Evolutionary conservation across 225 moss, liverwort and hornwort genomes (phyloP), one percentile per base, ranked within the genome.

Genomic region (Lunularia cruciata): DNA sequence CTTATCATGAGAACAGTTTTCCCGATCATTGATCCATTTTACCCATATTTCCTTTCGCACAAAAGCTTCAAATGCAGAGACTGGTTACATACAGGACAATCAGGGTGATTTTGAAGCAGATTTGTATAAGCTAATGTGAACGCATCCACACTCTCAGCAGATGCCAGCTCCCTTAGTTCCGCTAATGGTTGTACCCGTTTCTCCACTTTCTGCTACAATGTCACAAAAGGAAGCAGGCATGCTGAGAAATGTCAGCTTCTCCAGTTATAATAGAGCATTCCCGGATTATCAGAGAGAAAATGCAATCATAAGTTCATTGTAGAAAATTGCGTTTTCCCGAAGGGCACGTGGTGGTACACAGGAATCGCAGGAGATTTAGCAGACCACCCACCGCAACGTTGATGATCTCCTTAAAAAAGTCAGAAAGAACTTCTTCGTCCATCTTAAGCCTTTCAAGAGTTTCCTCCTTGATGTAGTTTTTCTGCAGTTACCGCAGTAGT

Each of bases 61-160:
- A 42, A 20, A 18, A 42, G 3, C 5, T 60, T 34, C 15, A 19
- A 25, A 20, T 26, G 43, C 14, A 35, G 8, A n/a, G 34, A 19
- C 40, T 4, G 30, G 8, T 30, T 36, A 86, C 85, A 72, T 87
- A 95, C 95, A 14, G 98, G 98, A 76, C 98, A 98, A 76, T 98
- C 98, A 40, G 98, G 98, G 63, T 98, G 98, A 65, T 88, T 93
- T 69, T 98, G 91, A 33, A 98, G 80, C 65, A 98, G 80, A 65
- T 89, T 93, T 9, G 91, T 88, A 69, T 98, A 98, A 12, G 93
- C 93, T 68, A 93, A 83, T 0, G 93, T 89, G 45, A 98, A 98
- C 58, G 98, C 93, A 83, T 98, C 98, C 10, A 93, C 98, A 66
- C 98, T 98, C 78, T 98, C 98, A 54, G 98, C 91, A 13, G 98